Base-by-base conservation (phyloP, 164 flowering plant genomes). In the Aristolochia contorta region DNA sequence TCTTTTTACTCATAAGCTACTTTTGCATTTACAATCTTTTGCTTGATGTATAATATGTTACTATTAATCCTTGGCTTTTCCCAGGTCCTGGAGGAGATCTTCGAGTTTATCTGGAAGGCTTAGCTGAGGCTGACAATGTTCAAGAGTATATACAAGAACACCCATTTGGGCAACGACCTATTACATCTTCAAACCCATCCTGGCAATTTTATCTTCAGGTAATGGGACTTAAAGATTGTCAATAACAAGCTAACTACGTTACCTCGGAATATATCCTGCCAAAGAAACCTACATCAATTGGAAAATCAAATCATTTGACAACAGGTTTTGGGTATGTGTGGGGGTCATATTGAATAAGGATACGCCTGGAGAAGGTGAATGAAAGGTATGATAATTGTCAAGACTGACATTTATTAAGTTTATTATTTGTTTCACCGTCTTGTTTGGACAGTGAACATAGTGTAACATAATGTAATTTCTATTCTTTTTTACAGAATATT, bases 21-120 rank as follows among this genome's bases (percentile, higher is more conserved):
- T 22, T 13, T 22, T n/a, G 6, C 15, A 24, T 6, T 52, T 20
- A 4, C 24, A 22, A 16, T 16, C 2, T 53, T 53, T 22, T 16
- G 14, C 5, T 20, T 10, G 15, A 22, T 53, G 4, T 53, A n/a
- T 48, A 19, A 19, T 2, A 6, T 52, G 25, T 52, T 22, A 22
- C 22, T 20, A 20, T 21, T 20, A 20, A 25, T 52, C 12, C 30
- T 53, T 18, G 12, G 27, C 20, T 24, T 3, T 45, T 57, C 57
- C 33, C 80, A 91, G 96, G 91, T 27, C 67, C 68, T n/a, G 91
- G 79, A 27, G 98, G 98, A 45, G 84, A 84, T 65, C 71, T 92
- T 64, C 83, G 87, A 19, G 81, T 73, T 49, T 89, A 87, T 79
- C 63, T 92, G 55, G 88, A 82, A 69, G 71, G 60, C 14, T 64